phyloP scores from a whole-genome alignment of 148 eudicot genomes.

The Oxyria digyna region DNA sequence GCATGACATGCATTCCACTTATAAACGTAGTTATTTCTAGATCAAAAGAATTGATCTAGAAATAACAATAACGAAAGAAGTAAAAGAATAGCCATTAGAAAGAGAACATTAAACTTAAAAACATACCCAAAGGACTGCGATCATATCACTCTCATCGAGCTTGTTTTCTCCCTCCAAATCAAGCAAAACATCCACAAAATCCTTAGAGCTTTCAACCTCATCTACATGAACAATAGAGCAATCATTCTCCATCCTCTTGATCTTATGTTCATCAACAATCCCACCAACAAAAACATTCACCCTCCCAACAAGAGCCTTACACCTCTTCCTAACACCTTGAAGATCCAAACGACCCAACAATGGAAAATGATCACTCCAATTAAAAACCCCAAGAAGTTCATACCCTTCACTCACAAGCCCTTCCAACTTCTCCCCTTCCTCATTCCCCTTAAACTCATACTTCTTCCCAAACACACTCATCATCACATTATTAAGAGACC shows the following conservation, averaged over 20 bases:
- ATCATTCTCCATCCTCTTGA: slow-evolving; percentile 12
- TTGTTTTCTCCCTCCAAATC: slow-evolving; percentile 57
- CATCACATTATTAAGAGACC: slow-evolving; percentile 81
- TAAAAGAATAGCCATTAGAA: not conserved
- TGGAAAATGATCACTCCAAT: slow-evolving; percentile 89
- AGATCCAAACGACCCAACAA: slow-evolving; percentile 62
- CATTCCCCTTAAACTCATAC: slow-evolving; percentile 22
- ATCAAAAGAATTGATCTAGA: too few species aligned
- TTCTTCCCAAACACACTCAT: slow-evolving; percentile 67
- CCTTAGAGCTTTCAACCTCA: slow-evolving; percentile 31
- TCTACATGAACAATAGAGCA: not conserved
- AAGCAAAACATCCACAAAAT: slow-evolving; percentile 84
- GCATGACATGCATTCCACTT: not conserved
- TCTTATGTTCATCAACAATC: slow-evolving; percentile 48
- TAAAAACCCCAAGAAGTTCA: slow-evolving; percentile 60
- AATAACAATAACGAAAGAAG: too few species aligned
- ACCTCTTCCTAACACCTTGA: slow-evolving; percentile 72
- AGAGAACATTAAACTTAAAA: not conserved
- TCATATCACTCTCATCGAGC: slow-evolving; percentile 60
- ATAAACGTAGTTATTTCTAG: not conserved
- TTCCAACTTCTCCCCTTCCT: slow-evolving; percentile 26
- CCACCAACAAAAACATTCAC: slow-evolving; percentile 67
- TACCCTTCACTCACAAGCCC: slow-evolving; percentile 74
- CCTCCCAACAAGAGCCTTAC: slow-evolving; percentile 30
- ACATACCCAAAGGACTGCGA: slow-evolving; percentile 92